Evolutionary conservation across 768 basidiomycete species (phyloP), one percentile per base, ranked within the genome.

Genomic region (Trametes cubensis): DNA sequence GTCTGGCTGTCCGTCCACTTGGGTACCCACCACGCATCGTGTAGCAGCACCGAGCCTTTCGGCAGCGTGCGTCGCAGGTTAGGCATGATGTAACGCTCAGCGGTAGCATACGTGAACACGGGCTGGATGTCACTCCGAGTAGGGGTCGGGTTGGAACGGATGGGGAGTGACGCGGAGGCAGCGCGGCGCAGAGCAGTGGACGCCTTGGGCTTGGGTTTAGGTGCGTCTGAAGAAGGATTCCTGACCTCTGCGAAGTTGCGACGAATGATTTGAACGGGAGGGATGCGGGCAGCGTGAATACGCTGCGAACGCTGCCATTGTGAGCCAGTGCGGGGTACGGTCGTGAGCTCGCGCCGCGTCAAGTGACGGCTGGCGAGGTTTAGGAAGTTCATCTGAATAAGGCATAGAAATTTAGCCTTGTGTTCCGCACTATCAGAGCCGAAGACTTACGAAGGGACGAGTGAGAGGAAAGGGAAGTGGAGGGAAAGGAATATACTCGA

Each of bases 41-140:
- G 88, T 45, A 90, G 78, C 23, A 81, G 79, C 64, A 83, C 84
- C 13, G 88, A 78, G 23, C 79, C 76, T 0, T 79, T 66, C 0
- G 87, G 85, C 7, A 89, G 80, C 45, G 79, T 80, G 7, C 64
- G 69, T 14, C 85, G 82, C 17, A 95, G 77, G 21, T 84, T 83
- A 2, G 83, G 79, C 4, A 94, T 82, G 39, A 88, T 71, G 70
- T 92, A 96, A 41, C 88, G 84, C 69, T 95, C 92, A 0, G 94
- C 90, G 0, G 95, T 95, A 1, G 94, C 86, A 55, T 94, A 82
- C 0, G 94, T 95, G 58, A 91, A 86, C 13, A 95, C 87, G 15
- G 90, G 78, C 55, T 87, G 83, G 53, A 95, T 94, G 34, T 86
- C 81, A 46, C 91, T 85, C 46, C 91, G 83, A 11, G 94, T 95